Evolutionary conservation across 2,329 filamentous ascomycete genomes (phyloP).

Genomic region (Ampelomyces quisqualis): DNA sequence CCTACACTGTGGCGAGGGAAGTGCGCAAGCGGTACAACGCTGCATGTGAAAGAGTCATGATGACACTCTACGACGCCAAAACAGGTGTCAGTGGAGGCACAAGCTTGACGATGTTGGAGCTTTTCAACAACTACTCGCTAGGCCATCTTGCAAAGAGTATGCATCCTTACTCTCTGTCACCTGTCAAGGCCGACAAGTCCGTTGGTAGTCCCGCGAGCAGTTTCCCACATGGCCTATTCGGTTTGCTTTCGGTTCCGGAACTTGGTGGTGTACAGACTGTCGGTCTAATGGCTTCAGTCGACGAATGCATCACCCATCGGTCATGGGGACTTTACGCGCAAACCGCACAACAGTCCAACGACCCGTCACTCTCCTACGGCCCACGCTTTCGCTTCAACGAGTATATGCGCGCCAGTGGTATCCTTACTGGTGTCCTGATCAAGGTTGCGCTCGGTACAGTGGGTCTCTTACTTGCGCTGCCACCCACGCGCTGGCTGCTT

Average conservation of each 20-base stretch:
- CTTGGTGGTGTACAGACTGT: constrained; percentile 62
- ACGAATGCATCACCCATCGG: constrained; percentile 60
- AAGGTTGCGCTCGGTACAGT: constrained; percentile 52
- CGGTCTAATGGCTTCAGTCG: constrained; percentile 54
- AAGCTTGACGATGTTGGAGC: constrained; percentile 64
- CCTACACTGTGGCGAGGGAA: constrained; percentile 54
- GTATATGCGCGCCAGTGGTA: constrained; percentile 55
- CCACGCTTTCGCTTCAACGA: constrained; percentile 59
- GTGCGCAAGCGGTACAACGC: constrained; percentile 55
- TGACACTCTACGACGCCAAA: constrained; percentile 57
- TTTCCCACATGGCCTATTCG: constrained; percentile 49
- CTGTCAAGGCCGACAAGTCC: constrained; percentile 45
- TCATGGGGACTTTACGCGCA: constrained; percentile 56
- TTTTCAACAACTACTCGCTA: constrained; percentile 52
- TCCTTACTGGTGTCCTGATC: constrained; percentile 50
- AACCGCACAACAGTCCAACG: constrained; percentile 15
- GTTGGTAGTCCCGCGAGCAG: constrained; percentile 38
- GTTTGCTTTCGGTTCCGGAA: constrained; percentile 56
- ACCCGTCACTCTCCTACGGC: constrained; percentile 51
- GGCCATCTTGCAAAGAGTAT: constrained; percentile 51
- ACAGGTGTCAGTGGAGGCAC: constrained; percentile 55
- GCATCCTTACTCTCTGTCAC: constrained; percentile 55
- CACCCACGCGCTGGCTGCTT: constrained; percentile 53
- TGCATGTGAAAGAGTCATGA: constrained; percentile 54
- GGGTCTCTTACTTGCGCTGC: constrained; percentile 50